Evolutionary conservation across 805 yeast species (phyloP), one percentile per base, ranked within the genome.

Genomic region (Saturnispora silvae): DNA sequence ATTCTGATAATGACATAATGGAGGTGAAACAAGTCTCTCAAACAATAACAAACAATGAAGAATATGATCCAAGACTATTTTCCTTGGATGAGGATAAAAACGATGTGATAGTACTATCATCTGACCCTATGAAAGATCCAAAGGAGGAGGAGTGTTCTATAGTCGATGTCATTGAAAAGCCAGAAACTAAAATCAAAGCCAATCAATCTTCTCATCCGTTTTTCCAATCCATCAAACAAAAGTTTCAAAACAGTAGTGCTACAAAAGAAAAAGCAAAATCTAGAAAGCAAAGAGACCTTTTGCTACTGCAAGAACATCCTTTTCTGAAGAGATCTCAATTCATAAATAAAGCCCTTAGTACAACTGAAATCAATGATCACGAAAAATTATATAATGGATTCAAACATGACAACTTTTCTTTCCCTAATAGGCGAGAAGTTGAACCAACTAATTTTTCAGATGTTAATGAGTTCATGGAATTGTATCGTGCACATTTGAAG

Each of bases 181-280:
- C 32, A 5, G 37, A 33, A 31, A 26, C 38, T 4, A 41, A 34
- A 20, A 20, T 41, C 2, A 35, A 37, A 20, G 35, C 45, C 8
- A 30, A 18, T 9, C 13, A 32, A 11, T 38, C 42, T 2, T 27
- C 38, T 9, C 46, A 44, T 37, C 46, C 46, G 8, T 44, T 44
- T 17, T 44, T 44, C 13, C 35, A 41, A 22, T 40, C 35, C 18
- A 19, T 44, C 13, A 20, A 31, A 19, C 20, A 23, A 23, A 33
- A 32, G 27, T 16, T 27, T 20, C 22, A 31, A 31, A n/a, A 9
- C 6, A 16, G 18, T 16, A 22, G 4, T 25, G 10, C 27, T 30
- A 23, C 7, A 18, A 19, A 31, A 18, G 22, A 13, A 3, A 28
- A 35, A 28, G 29, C 18, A 10, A 14, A 28, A 6, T 22, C 24